Evolutionary conservation across 352 stramenopile species (phyloP), one percentile per base, ranked within the genome.

Genomic region (Phytophthora megakarya): DNA sequence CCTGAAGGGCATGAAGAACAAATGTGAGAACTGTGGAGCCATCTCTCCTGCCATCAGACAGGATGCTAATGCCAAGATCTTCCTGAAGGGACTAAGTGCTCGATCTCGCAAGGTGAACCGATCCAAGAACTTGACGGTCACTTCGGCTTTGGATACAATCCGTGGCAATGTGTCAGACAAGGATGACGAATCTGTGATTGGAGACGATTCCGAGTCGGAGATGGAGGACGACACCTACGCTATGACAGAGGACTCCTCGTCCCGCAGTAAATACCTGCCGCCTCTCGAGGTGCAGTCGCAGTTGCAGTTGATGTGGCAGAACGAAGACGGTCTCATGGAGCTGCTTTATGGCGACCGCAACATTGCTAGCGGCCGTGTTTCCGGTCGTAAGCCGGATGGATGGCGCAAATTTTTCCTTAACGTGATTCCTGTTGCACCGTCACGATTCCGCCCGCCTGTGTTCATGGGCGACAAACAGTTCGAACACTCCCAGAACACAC

Each of bases 51-150:
- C 86, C 39, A 70, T 99, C n/a, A 86, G 98, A 44, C 98, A 99
- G 73, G 98, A 99, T 79, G 90, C 93, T 15, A 93, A 82, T 54
- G 96, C 97, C 61, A 99, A 99, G 72, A 95, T 99, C 57, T 99
- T 99, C 76, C 83, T 98, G 26, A 97, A 95, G 69, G 76, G 79
- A 19, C 79, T 96, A 11, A 96, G 84, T 42, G 73, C 81, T 22
- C 84, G 85, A 22, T 88, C 84, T 55, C 82, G 87, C 54, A 93
- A 89, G 61, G 77, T 92, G 32, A 92, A 96, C 68, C 78, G 84
- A 60, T 83, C 81, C 12, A 93, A 93, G 70, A 92, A 93, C 68
- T 67, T 92, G 54, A 89, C 81, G 32, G 78, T 96, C 52, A 84
- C 73, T 23, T 94, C 88, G 15, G 88, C 88, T 11, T 61, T 96